These are phyloP conservation scores for Warburgia ugandensis DNA, from an alignment of 164 flowering plant genomes.

Conservation along the genomic window DNA sequence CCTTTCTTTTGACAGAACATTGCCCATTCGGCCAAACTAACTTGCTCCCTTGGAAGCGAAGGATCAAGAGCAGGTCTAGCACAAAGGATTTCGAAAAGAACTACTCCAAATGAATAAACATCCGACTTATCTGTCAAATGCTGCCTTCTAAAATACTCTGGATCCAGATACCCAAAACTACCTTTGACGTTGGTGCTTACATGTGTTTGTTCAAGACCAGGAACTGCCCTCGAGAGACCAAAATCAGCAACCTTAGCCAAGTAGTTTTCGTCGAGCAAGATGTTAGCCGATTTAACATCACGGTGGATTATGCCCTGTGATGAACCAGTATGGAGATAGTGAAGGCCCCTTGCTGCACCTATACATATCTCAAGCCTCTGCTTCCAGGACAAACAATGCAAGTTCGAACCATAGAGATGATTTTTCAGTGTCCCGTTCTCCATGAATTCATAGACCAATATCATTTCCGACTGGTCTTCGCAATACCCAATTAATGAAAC, in stretches of 20 bases:
- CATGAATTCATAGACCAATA: constrained; percentile 26
- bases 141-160: constrained; percentile 18
- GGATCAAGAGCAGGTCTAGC: constrained; percentile 71
- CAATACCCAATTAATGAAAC: constrained; percentile 23
- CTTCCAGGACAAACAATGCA: constrained; percentile 20
- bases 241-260: constrained; percentile 25
- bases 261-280: constrained; percentile 18
- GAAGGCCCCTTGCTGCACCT: constrained; percentile 22
- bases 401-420: constrained; percentile 15
- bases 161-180: constrained; percentile 23
- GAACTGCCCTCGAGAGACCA: constrained; percentile 15
- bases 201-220: constrained; percentile 12
- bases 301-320: constrained; percentile 21
- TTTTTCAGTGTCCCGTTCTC: constrained; percentile 16
- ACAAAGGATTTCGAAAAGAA: constrained; percentile 23
- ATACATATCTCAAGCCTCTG: constrained; percentile 19
- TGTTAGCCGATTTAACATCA: constrained; percentile 24
- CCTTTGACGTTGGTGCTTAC: constrained; percentile 24
- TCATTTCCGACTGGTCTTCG: constrained; percentile 23
- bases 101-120: constrained; percentile 21
- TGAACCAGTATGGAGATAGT: constrained; percentile 22
- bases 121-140: constrained; percentile 17
- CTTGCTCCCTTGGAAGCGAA: constrained; percentile 52
- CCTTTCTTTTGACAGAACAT: constrained; percentile 52
- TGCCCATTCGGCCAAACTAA: constrained; percentile 76